Percentiles rank a stretch among this genome's conserved stretches.
Evolutionary conservation across 257 asterid species (phyloP).

Genomic region (Marsdenia floribunda): DNA sequence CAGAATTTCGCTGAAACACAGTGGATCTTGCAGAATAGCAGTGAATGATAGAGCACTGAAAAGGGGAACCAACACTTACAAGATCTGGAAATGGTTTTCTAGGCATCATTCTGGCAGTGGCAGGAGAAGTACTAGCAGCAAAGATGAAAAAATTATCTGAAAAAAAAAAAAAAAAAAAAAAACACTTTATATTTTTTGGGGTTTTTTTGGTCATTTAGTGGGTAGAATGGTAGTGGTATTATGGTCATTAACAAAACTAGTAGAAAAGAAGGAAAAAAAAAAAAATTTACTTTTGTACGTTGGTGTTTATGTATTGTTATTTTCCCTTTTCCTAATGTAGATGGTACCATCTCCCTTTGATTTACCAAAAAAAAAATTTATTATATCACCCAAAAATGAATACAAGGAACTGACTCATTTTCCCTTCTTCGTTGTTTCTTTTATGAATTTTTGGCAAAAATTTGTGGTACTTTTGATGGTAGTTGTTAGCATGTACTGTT

Average conservation of each 20-base stretch:
- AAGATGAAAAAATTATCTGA: conserved; percentile 17
- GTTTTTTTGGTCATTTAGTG: background rate
- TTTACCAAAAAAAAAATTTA: no score
- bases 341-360: no score
- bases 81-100: conserved; percentile 87
- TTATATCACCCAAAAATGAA: no score
- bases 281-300: background rate
- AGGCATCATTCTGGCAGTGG: conserved; percentile 39
- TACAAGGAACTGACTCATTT: background rate
- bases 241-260: background rate
- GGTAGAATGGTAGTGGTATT: background rate
- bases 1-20: conserved; percentile 15
- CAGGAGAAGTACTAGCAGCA: conserved; percentile 32
- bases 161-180: background rate
- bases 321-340: conserved; percentile 2
- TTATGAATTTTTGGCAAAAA: background rate
- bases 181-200: no score
- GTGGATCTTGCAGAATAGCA: conserved; percentile 44
- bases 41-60: conserved; percentile 40
- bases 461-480: no score
- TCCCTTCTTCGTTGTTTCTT: background rate
- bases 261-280: background rate
- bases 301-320: conserved; percentile 9
- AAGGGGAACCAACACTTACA: conserved; percentile 44
- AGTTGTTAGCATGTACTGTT: no score